These are phyloP conservation scores for Holtermannia corniformis DNA, from an alignment of 768 basidiomycete genomes.

Conservation along the genomic window DNA sequence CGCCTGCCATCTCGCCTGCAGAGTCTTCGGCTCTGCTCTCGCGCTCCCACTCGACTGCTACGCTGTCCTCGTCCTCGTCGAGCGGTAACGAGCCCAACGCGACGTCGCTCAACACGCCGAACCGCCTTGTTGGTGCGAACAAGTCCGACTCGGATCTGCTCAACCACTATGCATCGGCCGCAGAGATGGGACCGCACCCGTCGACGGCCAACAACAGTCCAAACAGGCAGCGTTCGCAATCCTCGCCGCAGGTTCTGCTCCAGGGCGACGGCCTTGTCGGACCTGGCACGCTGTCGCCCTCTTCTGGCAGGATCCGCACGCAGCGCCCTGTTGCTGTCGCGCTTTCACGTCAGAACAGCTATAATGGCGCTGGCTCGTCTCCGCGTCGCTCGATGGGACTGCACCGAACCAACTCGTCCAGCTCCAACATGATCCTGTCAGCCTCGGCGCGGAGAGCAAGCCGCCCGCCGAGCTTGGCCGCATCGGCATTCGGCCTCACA, in stretches of 20 bases:
- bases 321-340: slow-evolving; percentile 24
- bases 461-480: slow-evolving; percentile 30
- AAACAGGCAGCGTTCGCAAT: slow-evolving; percentile 29
- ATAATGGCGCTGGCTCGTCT: slow-evolving; percentile 32
- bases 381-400: slow-evolving; percentile 27
- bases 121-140: slow-evolving; percentile 12
- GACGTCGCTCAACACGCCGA: slow-evolving; percentile 6
- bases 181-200: slow-evolving; percentile 11
- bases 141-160: slow-evolving; percentile 24
- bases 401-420: slow-evolving; percentile 28
- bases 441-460: slow-evolving; percentile 13
- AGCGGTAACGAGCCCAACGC: slow-evolving; percentile 18
- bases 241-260: slow-evolving; percentile 25
- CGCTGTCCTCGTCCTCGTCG: slow-evolving; percentile 25
- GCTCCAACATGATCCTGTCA: slow-evolving; percentile 10
- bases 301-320: slow-evolving; percentile 31
- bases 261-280: slow-evolving; percentile 7
- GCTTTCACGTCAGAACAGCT: slow-evolving; percentile 35
- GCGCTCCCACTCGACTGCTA: slow-evolving; percentile 27
- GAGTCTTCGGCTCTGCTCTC: slow-evolving; percentile 14
- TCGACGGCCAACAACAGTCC: not conserved
- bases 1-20: slow-evolving; percentile 9
- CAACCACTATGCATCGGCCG: slow-evolving; percentile 13
- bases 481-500: slow-evolving; percentile 40
- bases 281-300: slow-evolving; percentile 18